phyloP scores from a whole-genome alignment of 2,329 filamentous ascomycete species.

The Kalaharituber pfeilii region DNA sequence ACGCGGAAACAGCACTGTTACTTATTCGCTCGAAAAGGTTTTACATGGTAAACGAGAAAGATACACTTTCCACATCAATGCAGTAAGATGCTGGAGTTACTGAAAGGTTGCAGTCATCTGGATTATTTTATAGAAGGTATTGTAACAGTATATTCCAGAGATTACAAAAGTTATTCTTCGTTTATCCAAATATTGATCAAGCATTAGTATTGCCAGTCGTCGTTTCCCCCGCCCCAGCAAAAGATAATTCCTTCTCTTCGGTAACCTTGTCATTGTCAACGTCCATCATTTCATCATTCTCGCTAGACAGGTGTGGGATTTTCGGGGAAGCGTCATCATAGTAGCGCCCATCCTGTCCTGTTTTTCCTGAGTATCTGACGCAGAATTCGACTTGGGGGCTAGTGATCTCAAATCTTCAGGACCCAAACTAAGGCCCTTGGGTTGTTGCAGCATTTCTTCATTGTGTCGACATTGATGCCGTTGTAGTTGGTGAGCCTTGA shows the following conservation, averaged over 20 bases:
- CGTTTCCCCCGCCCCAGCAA: background rate
- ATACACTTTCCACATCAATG: background rate
- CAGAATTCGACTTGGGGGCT: no score
- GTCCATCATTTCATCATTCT: background rate
- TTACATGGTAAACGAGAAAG: background rate
- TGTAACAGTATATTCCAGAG: background rate
- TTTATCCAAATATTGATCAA: background rate
- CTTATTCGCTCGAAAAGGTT: no score
- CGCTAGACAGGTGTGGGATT: no score
- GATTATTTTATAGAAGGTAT: background rate
- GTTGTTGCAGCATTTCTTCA: conserved; percentile 49
- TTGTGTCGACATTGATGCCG: conserved; percentile 24
- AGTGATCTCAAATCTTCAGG: no score
- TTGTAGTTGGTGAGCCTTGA: conserved; percentile 48
- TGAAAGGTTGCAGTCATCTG: background rate
- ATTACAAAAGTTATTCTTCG: background rate
- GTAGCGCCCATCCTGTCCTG: background rate
- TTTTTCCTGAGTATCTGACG: background rate
- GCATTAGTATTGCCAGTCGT: background rate
- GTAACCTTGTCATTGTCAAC: conserved; percentile 1
- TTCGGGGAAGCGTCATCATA: background rate
- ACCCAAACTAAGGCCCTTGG: no score
- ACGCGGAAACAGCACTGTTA: no score
- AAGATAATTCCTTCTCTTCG: background rate
- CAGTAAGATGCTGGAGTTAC: background rate